Evolutionary conservation across 805 yeast species (phyloP).

Genomic region (Myxozyma monticola): DNA sequence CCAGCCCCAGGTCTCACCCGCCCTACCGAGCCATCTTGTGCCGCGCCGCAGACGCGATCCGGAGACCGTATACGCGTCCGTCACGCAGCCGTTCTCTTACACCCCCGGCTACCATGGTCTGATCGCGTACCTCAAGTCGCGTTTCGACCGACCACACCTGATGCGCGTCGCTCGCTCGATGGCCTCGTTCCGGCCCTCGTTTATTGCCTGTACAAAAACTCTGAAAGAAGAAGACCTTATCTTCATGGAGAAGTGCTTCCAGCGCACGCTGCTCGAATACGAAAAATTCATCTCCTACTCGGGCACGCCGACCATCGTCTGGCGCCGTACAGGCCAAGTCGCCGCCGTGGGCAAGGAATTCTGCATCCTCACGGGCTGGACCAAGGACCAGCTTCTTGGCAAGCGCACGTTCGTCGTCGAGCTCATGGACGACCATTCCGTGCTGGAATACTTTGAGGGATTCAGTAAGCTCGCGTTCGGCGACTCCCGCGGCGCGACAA

Average conservation of each 20-base stretch:
- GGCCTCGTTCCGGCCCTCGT: conserved; percentile 89
- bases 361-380: conserved; percentile 89
- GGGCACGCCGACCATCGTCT: conserved; percentile 92
- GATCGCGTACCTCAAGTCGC: conserved; percentile 64
- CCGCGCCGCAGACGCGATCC: conserved; percentile 26
- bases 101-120: conserved; percentile 88
- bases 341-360: conserved; percentile 96
- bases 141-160: conserved; percentile 70
- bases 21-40: background rate
- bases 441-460: conserved; percentile 81
- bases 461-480: conserved; percentile 86
- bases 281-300: conserved; percentile 78
- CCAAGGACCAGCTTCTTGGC: conserved; percentile 62
- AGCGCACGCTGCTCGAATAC: conserved; percentile 84
- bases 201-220: conserved; percentile 87
- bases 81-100: conserved; percentile 77
- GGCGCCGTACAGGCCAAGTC: conserved; percentile 95
- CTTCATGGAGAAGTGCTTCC: conserved; percentile 95
- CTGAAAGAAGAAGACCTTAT: conserved; percentile 87
- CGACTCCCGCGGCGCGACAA: conserved; percentile 84
- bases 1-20: conserved; percentile 5
- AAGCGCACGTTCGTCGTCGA: conserved; percentile 67
- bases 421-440: conserved; percentile 77
- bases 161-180: conserved; percentile 82
- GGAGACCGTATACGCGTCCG: conserved; percentile 59